Base-by-base conservation (phyloP, 148 eudicot species). In the Vaccinium darrowii region DNA sequence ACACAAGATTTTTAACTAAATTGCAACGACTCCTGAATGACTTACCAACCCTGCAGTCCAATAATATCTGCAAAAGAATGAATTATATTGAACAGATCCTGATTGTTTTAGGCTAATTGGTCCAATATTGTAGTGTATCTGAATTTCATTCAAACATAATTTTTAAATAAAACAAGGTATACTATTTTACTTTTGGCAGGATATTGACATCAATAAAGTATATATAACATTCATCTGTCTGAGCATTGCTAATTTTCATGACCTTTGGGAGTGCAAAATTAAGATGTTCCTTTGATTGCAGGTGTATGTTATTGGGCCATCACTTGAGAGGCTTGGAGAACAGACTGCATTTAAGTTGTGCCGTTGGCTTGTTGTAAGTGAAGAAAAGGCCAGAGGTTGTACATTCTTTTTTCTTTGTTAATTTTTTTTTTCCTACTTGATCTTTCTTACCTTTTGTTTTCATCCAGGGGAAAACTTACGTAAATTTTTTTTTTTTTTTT, bases 281-380 rank as follows among this genome's bases (percentile, higher is more conserved):
- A 36, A 83, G 30, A 54, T 54, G 72, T 19, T 12, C 78, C 43
- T 67, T 84, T 84, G 80, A 52, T 84, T 84, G 81, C 94, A 93
- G 98, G 98, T 95, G 98, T 88, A 95, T 93, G 98, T 85, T 95
- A 87, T 83, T 94, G 86, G 98, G 98, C 50, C 96, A 94, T 89
- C 98, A 95, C 86, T 88, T 95, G 53, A 84, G 98, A 92, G 95
- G 98, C 36, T 91, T 95, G 94, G 98, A 94, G 87, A 94, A 94
- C 90, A 89, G 98, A 86, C 87, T 95, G 87, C 96, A 92, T 82
- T 92, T 95, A 33, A 95, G 96, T 88, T 94, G 98, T 81, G 96
- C 83, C 19, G 98, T 94, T 75, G 98, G 96, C 76, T 89, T 95
- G 87, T 90, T 94, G 87, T 94, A 87, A 90, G 87, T 86, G 79